A percentile compares a stretch with the other conserved stretches of the same genome.
phyloP scores from a whole-genome alignment of 305 asterid genomes.

The Rubia peregrina region DNA sequence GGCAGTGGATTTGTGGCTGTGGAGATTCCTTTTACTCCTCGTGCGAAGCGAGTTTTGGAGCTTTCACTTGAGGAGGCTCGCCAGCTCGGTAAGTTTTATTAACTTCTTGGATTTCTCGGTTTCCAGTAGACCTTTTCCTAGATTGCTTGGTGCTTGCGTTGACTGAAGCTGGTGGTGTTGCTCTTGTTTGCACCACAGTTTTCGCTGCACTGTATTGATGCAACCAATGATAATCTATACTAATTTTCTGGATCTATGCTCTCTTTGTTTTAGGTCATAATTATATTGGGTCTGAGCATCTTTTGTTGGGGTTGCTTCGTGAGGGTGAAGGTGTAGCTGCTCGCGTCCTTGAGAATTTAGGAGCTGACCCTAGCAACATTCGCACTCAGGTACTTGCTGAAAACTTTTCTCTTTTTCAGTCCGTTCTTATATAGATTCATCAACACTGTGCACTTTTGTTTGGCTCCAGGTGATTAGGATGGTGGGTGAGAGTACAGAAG shows the following conservation, averaged over 20 bases:
- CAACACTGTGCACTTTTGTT: background rate
- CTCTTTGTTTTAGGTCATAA: slow-evolving; percentile 58
- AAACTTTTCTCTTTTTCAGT: background rate
- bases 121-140: background rate
- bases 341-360: slow-evolving; percentile 91
- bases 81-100: slow-evolving; percentile 63
- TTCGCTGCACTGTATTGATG: background rate
- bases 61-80: slow-evolving; percentile 98
- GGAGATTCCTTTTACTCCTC: slow-evolving; percentile 97
- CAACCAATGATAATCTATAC: background rate
- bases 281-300: slow-evolving; percentile 97
- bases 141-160: background rate
- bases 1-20: slow-evolving; percentile 97
- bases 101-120: background rate
- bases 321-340: slow-evolving; percentile 99
- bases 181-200: background rate
- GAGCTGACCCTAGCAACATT: slow-evolving; percentile 91
- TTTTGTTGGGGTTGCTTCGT: slow-evolving; percentile 91
- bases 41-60: slow-evolving; percentile 91
- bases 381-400: slow-evolving; percentile 66
- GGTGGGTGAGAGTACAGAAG: slow-evolving; percentile 92
- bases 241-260: background rate
- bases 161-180: background rate
- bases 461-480: slow-evolving; percentile 64
- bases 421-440: background rate